Evolutionary conservation across 768 basidiomycete species (phyloP).

Genomic region (Auricularia sp.): DNA sequence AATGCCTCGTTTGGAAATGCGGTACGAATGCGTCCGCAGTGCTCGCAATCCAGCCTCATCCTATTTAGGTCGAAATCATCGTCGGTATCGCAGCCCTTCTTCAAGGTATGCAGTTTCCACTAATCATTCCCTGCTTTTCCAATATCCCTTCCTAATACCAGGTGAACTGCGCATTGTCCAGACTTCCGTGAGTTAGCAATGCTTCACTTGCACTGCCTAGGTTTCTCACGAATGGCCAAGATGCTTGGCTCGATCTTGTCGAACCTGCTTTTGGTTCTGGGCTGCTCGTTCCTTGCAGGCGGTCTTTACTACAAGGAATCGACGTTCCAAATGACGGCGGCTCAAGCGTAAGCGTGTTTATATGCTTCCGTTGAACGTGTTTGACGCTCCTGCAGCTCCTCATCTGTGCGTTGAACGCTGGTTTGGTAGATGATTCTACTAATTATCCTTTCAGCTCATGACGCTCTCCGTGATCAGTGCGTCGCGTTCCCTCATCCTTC

Average conservation of each 20-base stretch:
- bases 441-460: constrained; percentile 46
- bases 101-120: constrained; percentile 42
- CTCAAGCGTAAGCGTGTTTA: constrained; percentile 58
- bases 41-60: not conserved
- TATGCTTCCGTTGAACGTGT: not conserved
- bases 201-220: not conserved
- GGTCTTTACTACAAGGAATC: constrained; percentile 40
- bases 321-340: constrained; percentile 71
- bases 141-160: constrained; percentile 16
- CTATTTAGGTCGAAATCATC: constrained; percentile 60
- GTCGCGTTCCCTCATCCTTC: constrained; percentile 18
- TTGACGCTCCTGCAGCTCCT: constrained; percentile 1
- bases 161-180: constrained; percentile 84
- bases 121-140: not conserved
- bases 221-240: constrained; percentile 25
- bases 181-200: constrained; percentile 52
- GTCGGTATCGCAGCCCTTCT: constrained; percentile 78
- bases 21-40: constrained; percentile 48
- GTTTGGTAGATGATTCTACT: not conserved
- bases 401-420: constrained; percentile 7
- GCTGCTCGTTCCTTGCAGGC: constrained; percentile 84
- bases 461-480: constrained; percentile 77
- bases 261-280: constrained; percentile 82
- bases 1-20: constrained; percentile 45
- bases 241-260: constrained; percentile 88